Percentiles rank a stretch among this genome's conserved stretches.
Conservation (phyloP, 805 yeast species). For the Diddensiella caesifluorescens region DNA sequence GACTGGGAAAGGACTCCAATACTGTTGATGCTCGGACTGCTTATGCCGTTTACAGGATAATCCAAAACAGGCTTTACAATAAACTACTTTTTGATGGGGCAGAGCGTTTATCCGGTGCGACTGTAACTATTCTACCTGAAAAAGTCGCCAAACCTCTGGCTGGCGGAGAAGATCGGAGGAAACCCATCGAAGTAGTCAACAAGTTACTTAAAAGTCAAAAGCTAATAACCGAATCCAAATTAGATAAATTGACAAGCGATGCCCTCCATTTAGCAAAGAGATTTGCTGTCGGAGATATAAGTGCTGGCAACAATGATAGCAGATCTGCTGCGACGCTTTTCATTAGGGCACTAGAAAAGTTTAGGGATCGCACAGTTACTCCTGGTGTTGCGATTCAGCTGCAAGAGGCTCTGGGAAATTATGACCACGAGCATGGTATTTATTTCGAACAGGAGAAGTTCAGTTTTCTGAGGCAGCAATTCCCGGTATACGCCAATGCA, state of each 20-base stretch:
- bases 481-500: neutral
- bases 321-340: constrained; percentile 15
- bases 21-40: too few species aligned
- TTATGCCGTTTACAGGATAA: too few species aligned
- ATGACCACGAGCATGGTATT: constrained; percentile 6
- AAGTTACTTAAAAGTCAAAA: constrained; percentile 2
- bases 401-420: neutral
- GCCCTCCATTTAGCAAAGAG: constrained; percentile 13
- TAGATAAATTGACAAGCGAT: neutral
- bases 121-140: too few species aligned
- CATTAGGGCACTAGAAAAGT: constrained; percentile 7
- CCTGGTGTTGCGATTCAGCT: constrained; percentile 8
- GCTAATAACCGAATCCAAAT: neutral
- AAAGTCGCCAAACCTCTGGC: too few species aligned
- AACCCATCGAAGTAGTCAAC: neutral
- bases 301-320: constrained; percentile 13
- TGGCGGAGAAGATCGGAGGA: constrained; percentile 1
- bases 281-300: constrained; percentile 21
- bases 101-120: too few species aligned
- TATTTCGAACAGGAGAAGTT: constrained; percentile 9
- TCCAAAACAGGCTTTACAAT: too few species aligned
- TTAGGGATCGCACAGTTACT: constrained; percentile 2
- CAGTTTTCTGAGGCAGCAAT: constrained; percentile 9
- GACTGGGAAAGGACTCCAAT: too few species aligned
- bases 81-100: too few species aligned